These are phyloP conservation scores for Starmerella sp. DNA, from an alignment of 805 yeast genomes.

Conservation along the genomic window DNA sequence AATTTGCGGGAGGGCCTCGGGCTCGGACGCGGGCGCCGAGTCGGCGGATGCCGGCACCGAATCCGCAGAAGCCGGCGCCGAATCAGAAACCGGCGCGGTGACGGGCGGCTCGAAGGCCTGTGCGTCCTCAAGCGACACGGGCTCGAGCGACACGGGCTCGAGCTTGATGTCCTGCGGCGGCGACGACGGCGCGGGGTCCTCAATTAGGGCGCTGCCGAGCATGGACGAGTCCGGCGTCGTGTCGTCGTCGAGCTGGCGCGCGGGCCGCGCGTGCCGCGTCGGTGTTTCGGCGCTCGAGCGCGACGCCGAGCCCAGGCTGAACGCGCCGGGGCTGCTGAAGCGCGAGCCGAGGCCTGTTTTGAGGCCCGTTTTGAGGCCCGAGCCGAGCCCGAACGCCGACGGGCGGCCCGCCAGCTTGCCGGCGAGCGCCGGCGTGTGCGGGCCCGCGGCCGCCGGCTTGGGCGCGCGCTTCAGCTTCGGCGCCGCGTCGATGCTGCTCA, in stretches of 20 bases:
- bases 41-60: background rate
- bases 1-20: background rate
- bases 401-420: background rate
- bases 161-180: slow-evolving; percentile 2
- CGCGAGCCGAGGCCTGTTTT: slow-evolving; percentile 2
- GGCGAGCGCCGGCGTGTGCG: background rate
- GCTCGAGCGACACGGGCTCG: slow-evolving; percentile 7
- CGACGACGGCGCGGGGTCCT: background rate
- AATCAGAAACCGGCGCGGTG: background rate
- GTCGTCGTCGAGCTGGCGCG: background rate
- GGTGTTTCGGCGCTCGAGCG: slow-evolving; percentile 3
- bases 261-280: background rate
- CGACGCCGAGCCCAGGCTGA: background rate
- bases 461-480: background rate
- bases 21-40: no score
- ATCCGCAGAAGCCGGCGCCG: no score
- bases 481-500: slow-evolving; percentile 6
- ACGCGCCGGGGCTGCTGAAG: background rate
- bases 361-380: slow-evolving; percentile 4
- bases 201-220: slow-evolving; percentile 6
- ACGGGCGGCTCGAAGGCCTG: no score
- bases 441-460: background rate
- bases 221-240: slow-evolving; percentile 4
- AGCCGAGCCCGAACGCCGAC: slow-evolving; percentile 5
- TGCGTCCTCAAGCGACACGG: no score